Conservation (phyloP, 768 basidiomycete species). For the Tulasnella sp. region DNA sequence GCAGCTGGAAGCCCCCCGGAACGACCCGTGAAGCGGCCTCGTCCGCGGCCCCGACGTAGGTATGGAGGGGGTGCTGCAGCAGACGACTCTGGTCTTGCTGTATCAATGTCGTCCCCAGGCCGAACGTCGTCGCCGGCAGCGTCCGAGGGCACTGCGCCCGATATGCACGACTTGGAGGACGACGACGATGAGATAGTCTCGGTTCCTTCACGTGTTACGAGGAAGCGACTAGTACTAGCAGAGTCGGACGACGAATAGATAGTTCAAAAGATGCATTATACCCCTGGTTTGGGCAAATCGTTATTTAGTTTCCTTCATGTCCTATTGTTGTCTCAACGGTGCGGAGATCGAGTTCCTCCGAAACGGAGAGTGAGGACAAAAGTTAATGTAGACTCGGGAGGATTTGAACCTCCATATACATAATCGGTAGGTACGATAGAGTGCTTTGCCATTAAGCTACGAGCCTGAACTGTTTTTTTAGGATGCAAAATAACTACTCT, state of each 20-base stretch:
- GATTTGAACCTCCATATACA: not conserved
- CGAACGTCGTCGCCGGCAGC: conserved; percentile 11
- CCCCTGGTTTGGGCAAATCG: not conserved
- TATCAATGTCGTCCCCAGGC: conserved; percentile 9
- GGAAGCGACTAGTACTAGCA: not conserved
- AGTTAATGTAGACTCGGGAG: not conserved
- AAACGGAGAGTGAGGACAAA: not conserved
- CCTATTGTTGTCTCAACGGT: not conserved
- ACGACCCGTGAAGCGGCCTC: conserved; percentile 8
- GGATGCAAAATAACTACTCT: too few species aligned
- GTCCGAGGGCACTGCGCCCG: not conserved
- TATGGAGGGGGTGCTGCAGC: conserved; percentile 5
- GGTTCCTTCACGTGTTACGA: not conserved
- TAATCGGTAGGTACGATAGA: too few species aligned
- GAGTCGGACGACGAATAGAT: conserved; percentile 16
- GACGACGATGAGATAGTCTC: not conserved
- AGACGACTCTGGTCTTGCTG: not conserved
- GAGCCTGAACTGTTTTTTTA: not conserved
- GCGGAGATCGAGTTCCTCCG: not conserved
- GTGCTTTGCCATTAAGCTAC: not conserved
- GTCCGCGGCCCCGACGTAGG: conserved; percentile 15
- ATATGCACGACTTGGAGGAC: not conserved
- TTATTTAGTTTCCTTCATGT: not conserved
- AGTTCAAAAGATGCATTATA: not conserved
- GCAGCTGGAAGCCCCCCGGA: not conserved